Conservation (phyloP, 1,284 basidiomycete species). For the Pterulicium gracile region DNA sequence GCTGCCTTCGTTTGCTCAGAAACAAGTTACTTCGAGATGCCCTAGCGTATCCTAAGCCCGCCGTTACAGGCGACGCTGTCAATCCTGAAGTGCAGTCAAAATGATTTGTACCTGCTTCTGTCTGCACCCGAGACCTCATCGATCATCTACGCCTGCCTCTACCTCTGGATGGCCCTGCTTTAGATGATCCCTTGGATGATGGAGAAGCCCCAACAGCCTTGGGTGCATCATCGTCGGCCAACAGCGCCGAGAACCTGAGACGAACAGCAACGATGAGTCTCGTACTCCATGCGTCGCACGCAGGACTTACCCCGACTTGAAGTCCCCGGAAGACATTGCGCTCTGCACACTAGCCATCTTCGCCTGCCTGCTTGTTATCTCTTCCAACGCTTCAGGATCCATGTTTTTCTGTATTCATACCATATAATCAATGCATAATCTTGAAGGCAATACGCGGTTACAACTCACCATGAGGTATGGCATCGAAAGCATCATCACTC, state of each 20-base stretch:
- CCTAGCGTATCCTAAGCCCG: neutral
- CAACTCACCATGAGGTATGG: slow-evolving; percentile 70
- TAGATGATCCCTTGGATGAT: neutral
- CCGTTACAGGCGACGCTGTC: neutral
- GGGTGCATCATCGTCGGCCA: slow-evolving; percentile 4
- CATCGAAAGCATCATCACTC: slow-evolving; percentile 62
- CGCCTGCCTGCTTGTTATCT: slow-evolving; percentile 59
- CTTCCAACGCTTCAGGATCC: slow-evolving; percentile 67
- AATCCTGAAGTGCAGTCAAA: neutral
- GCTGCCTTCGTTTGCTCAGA: too few species aligned
- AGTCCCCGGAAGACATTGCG: slow-evolving; percentile 45
- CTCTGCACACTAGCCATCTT: slow-evolving; percentile 49
- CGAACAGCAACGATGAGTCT: slow-evolving; percentile 10
- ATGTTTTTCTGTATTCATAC: slow-evolving; percentile 51
- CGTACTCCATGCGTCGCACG: neutral
- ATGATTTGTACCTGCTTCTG: neutral
- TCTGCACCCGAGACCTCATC: neutral
- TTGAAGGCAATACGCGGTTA: too few species aligned
- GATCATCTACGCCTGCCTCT: neutral
- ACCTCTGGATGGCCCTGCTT: neutral
- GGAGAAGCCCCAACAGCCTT: neutral
- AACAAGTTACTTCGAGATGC: neutral
- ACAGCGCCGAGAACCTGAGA: slow-evolving; percentile 29
- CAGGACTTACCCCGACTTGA: slow-evolving; percentile 39
- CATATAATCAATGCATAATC: slow-evolving; percentile 9